Conservation (phyloP, 108 stramenopile genomes). For the Ochromonas danica region DNA sequence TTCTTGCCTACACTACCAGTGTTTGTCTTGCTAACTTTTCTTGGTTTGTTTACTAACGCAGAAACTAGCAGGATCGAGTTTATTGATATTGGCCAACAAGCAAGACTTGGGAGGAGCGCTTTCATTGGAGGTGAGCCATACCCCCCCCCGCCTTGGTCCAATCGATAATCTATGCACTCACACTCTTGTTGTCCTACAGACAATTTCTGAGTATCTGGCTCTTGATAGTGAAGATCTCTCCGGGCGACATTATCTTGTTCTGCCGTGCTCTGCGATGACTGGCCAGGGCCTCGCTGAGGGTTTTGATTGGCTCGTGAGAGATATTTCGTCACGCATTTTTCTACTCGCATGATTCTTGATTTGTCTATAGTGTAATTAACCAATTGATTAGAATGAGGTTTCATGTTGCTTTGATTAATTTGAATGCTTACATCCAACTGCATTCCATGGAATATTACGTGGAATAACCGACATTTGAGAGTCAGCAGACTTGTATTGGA, state of each 20-base stretch:
- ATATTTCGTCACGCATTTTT: slow-evolving; percentile 88
- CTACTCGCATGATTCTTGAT: slow-evolving; percentile 58
- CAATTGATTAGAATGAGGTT: too few species aligned
- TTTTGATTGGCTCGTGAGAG: slow-evolving; percentile 93
- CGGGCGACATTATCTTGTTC: slow-evolving; percentile 82
- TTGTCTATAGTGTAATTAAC: too few species aligned
- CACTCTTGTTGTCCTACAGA: too few species aligned
- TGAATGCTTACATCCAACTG: too few species aligned
- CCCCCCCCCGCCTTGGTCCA: too few species aligned
- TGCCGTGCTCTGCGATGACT: slow-evolving; percentile 85
- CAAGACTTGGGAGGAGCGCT: slow-evolving; percentile 88
- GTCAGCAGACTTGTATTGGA: too few species aligned
- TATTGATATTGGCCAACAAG: slow-evolving; percentile 97
- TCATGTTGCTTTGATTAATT: too few species aligned
- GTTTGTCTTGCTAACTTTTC: neutral
- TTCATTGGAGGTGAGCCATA: too few species aligned
- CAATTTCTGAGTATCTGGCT: slow-evolving; percentile 66
- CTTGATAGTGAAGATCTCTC: slow-evolving; percentile 64
- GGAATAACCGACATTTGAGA: too few species aligned
- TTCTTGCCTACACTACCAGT: neutral
- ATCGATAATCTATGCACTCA: too few species aligned
- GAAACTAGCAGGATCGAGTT: slow-evolving; percentile 90
- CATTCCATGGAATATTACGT: too few species aligned
- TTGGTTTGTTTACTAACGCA: slow-evolving; percentile 33
- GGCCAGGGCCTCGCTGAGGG: slow-evolving; percentile 84